These are phyloP conservation scores for Leptodontidium sp. DNA, from an alignment of 2,329 filamentous ascomycete genomes.

Conservation along the genomic window DNA sequence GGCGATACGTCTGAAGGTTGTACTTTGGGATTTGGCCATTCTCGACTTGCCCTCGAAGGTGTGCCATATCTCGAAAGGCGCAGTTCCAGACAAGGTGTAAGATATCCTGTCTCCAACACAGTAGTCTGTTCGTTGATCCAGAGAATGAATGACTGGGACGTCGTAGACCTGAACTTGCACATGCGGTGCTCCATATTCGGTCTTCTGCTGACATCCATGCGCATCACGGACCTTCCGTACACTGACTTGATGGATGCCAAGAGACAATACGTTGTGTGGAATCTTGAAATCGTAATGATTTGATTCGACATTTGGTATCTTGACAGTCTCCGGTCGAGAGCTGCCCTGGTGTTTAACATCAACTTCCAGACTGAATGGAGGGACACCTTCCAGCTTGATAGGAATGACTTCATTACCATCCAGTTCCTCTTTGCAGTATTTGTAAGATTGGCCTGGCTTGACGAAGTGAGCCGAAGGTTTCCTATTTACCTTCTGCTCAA, in stretches of 20 bases:
- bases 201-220: slow-evolving; percentile 83
- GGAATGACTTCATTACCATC: slow-evolving; percentile 87
- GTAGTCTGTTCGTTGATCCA: slow-evolving; percentile 86
- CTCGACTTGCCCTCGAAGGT: slow-evolving; percentile 81
- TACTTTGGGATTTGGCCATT: slow-evolving; percentile 80
- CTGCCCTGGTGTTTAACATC: slow-evolving; percentile 92
- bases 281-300: slow-evolving; percentile 83
- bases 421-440: slow-evolving; percentile 89
- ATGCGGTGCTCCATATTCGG: slow-evolving; percentile 73
- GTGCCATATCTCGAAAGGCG: slow-evolving; percentile 94
- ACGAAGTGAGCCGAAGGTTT: slow-evolving; percentile 83
- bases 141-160: slow-evolving; percentile 86
- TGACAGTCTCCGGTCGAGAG: slow-evolving; percentile 80
- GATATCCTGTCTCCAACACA: slow-evolving; percentile 95
- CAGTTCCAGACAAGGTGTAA: slow-evolving; percentile 88
- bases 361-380: slow-evolving; percentile 90
- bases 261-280: slow-evolving; percentile 81
- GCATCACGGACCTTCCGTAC: slow-evolving; percentile 91
- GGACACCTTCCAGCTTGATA: slow-evolving; percentile 80
- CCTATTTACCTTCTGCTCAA: slow-evolving; percentile 86
- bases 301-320: slow-evolving; percentile 79
- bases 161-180: slow-evolving; percentile 94
- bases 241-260: slow-evolving; percentile 88
- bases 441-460: slow-evolving; percentile 91
- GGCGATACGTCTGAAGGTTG: slow-evolving; percentile 90